A percentile compares a stretch with the other conserved stretches of the same genome.
These are phyloP conservation scores for Synchytrium microbalum DNA, from an alignment of 371 early-diverging fungal species.

Conservation along the genomic window DNA sequence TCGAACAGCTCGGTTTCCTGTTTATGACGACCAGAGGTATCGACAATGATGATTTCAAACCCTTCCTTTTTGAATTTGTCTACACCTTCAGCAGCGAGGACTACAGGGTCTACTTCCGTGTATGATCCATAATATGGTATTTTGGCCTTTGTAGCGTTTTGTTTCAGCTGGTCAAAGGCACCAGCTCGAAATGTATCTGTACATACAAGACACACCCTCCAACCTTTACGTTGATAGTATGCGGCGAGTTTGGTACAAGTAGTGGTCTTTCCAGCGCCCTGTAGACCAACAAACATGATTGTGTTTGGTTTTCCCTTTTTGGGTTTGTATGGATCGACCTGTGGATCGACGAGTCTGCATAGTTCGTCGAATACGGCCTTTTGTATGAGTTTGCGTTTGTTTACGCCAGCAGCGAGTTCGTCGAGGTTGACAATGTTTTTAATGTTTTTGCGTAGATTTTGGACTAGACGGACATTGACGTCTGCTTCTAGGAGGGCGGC, in stretches of 20 bases:
- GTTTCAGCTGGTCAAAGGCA: conserved; percentile 99
- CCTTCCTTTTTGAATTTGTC: conserved; percentile 91
- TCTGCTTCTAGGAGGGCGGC: conserved; percentile 86
- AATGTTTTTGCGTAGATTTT: conserved; percentile 78
- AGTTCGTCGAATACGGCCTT: conserved; percentile 96
- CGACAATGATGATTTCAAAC: conserved; percentile 98
- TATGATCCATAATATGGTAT: conserved; percentile 97
- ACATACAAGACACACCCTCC: conserved; percentile 95
- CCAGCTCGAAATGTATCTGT: conserved; percentile 99
- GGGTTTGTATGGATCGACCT: conserved; percentile 5
- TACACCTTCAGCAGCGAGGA: conserved; percentile 93
- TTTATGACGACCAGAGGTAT: conserved; percentile 98
- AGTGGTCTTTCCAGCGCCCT: conserved; percentile 99
- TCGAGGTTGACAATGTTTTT: conserved; percentile 75
- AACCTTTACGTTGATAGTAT: conserved; percentile 95
- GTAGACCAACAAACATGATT: conserved; percentile 99
- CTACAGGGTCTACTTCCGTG: conserved; percentile 92
- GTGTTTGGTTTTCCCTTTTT: conserved; percentile 70
- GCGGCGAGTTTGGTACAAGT: conserved; percentile 97
- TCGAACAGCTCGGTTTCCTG: conserved; percentile 97
- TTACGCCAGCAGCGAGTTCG: conserved; percentile 67
- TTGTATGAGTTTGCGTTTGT: conserved; percentile 83
- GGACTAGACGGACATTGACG: conserved; percentile 89
- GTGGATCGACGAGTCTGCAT: conserved; percentile 59
- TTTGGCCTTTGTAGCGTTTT: conserved; percentile 97